Percentiles rank a stretch among this genome's conserved stretches.
These are phyloP conservation scores for Centrapalus pauciflorus DNA, from an alignment of 129 eudicot species.

Conservation along the genomic window DNA sequence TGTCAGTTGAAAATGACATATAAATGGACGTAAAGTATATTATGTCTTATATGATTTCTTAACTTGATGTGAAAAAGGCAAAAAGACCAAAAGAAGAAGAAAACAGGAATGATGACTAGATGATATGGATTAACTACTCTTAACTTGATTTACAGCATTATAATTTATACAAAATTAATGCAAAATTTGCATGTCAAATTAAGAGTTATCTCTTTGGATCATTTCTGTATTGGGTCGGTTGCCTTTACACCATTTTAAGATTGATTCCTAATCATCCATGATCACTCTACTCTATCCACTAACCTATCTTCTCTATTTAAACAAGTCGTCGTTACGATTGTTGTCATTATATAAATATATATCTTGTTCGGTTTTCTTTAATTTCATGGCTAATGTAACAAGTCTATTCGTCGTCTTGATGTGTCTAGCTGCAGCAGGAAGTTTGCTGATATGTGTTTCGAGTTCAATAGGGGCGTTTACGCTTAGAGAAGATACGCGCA, in stretches of 20 bases:
- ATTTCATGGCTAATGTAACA: slow-evolving; percentile 20
- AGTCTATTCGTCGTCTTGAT: slow-evolving; percentile 5
- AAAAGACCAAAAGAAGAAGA: slow-evolving; percentile 9
- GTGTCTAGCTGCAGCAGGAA: slow-evolving; percentile 13
- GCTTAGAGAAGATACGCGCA: slow-evolving; percentile 23
- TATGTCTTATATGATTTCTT: slow-evolving; percentile 16
- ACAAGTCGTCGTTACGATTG: background rate
- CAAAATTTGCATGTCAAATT: slow-evolving; percentile 6
- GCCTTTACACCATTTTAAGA: slow-evolving; percentile 7
- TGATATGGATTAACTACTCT: slow-evolving; percentile 23
- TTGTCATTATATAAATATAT: background rate
- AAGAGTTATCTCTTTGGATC: slow-evolving; percentile 20
- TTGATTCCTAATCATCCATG: slow-evolving; percentile 28
- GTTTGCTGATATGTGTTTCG: slow-evolving; percentile 13
- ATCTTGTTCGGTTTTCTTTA: background rate
- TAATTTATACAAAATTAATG: background rate
- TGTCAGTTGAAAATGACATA: slow-evolving; percentile 27
- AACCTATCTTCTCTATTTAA: slow-evolving; percentile 18
- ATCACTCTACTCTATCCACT: slow-evolving; percentile 36
- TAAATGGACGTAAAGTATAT: slow-evolving; percentile 13
- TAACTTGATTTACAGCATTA: background rate
- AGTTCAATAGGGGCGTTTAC: slow-evolving; percentile 9
- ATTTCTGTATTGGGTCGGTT: slow-evolving; percentile 9
- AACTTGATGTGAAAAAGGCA: slow-evolving; percentile 6
- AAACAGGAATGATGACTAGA: slow-evolving; percentile 29